Evolutionary conservation across 768 basidiomycete species (phyloP), one percentile per base, ranked within the genome.

Genomic region (Pleurotus cornucopiae): DNA sequence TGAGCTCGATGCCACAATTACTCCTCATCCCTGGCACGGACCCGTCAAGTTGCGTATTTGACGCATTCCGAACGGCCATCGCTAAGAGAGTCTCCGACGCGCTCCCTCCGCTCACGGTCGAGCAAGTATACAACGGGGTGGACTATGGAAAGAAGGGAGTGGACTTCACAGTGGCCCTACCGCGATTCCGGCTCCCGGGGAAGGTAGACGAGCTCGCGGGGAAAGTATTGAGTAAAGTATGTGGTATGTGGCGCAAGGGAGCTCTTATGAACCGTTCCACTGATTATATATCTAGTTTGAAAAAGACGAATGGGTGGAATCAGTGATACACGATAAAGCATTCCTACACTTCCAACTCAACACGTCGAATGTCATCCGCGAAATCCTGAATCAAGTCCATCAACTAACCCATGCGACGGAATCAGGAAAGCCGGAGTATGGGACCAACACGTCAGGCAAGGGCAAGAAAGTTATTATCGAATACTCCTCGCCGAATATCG

Each of bases 401-500:
- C 64, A 74, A n/a, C 79, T 86, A 64, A 91, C 89, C 11, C 73
- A 89, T 67, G 71, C 80, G 43, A 79, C 78, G 2, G 73, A 84
- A 2, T 80, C 83, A 5, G 76, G 78, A 25, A 69, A 76, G 49
- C 82, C 87, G 5, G 82, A 86, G 40, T 99, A 94, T 64, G 96
- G 96, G n/a, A 79, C 83, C 2, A 95, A 93, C 68, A 74, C 75
- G 25, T 73, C 76, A 2, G 93, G 91, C 4, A 76, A 79, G 45
- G 94, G 94, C 9, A 94, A 97, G 73, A 91, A 83, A 49, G 73
- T 90, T 58, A 69, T 96, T 62, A 80, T 96, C 64, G 96, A 98
- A 71, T 98, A 91, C 71, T 97, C 94, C 1, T 92, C 91, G 2
- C 95, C 95, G 13, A 98, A 99, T 67, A 98, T 98, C 62, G 96